These are phyloP conservation scores for Corymbia calophylla DNA, from an alignment of 441 rosid species.

Conservation along the genomic window DNA sequence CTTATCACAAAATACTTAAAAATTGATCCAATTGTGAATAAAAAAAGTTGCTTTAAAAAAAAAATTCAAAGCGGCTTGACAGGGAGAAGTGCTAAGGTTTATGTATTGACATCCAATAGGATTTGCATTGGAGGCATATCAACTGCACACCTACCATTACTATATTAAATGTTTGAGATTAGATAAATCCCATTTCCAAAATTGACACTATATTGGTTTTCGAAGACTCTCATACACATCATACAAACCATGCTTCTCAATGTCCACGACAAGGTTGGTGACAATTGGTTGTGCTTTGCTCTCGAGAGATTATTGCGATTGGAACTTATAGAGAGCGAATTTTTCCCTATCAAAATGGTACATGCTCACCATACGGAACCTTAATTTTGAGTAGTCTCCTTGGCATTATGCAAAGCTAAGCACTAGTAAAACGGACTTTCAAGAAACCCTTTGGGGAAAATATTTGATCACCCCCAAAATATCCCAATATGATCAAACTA, in stretches of 20 bases:
- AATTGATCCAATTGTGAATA: background rate
- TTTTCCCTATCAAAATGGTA: background rate
- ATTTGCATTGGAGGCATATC: background rate
- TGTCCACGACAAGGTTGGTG: background rate
- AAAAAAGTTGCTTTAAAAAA: background rate
- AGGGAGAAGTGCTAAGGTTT: background rate
- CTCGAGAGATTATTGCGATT: background rate
- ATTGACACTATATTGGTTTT: background rate
- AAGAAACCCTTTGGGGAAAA: background rate
- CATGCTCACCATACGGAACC: background rate
- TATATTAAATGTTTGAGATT: background rate
- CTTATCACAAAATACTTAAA: background rate
- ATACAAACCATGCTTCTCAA: background rate
- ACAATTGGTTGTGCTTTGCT: background rate
- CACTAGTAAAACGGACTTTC: background rate
- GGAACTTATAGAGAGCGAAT: background rate
- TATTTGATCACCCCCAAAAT: background rate
- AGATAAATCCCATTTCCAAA: background rate
- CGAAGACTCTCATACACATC: background rate
- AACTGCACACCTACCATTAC: background rate
- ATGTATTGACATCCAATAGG: background rate
- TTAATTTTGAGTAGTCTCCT: background rate
- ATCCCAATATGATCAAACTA: background rate
- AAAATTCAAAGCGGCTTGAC: background rate
- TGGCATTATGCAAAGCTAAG: background rate